Evolutionary conservation across 306 rosid genomes (phyloP).

Genomic region (Gastrolobium villosum): DNA sequence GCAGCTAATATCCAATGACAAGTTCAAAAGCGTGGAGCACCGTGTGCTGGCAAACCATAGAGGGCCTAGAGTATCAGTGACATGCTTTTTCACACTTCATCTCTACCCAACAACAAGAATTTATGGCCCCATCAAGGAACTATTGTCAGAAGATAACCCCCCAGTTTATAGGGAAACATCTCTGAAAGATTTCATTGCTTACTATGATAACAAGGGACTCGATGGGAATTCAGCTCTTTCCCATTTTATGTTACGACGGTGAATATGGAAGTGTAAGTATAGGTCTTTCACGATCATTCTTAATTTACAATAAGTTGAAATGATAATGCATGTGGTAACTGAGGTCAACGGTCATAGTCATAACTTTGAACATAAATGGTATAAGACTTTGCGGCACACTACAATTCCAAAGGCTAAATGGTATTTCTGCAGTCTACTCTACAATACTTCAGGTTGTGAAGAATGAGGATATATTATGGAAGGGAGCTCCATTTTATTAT

Average conservation of each 20-base stretch:
- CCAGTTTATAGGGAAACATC: constrained; percentile 49
- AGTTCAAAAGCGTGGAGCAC: constrained; percentile 57
- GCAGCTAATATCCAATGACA: constrained; percentile 58
- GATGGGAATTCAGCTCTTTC: constrained; percentile 48
- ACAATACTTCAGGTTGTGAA: background rate
- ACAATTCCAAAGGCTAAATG: background rate
- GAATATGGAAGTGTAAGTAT: background rate
- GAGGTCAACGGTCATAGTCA: background rate
- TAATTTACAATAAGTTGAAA: background rate
- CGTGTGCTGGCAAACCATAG: constrained; percentile 48
- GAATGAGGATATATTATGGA: too few species aligned
- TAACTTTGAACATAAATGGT: background rate
- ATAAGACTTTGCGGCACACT: background rate
- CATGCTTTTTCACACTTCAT: constrained; percentile 51
- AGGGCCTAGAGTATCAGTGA: constrained; percentile 58
- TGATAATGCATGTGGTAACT: background rate
- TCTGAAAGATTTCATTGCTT: constrained; percentile 34
- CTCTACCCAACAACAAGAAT: constrained; percentile 22
- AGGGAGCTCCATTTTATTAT: too few species aligned
- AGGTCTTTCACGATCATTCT: background rate
- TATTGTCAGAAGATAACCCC: constrained; percentile 51
- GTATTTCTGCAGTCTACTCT: background rate
- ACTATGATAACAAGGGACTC: constrained; percentile 52
- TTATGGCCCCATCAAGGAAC: constrained; percentile 57
- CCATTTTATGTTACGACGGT: constrained; percentile 35